Evolutionary conservation across 2,329 filamentous ascomycete species (phyloP), one percentile per base, ranked within the genome.

Genomic region (Pseudocercospora vitis): DNA sequence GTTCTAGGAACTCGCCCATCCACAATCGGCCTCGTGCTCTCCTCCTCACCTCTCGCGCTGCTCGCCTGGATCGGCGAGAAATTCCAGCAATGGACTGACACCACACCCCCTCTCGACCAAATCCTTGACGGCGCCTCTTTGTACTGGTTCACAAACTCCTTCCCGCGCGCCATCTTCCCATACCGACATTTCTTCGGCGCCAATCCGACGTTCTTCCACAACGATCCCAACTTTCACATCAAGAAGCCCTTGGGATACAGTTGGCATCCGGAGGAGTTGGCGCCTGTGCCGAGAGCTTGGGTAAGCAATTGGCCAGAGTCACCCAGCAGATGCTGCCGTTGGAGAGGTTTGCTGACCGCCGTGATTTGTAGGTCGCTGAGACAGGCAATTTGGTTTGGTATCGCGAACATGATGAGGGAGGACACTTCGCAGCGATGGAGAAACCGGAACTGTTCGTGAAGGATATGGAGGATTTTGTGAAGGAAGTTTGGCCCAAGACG

Each of bases 1-100:
- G n/a, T n/a, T n/a, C n/a, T n/a, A n/a, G n/a, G n/a, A n/a, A 81
- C 79, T 0, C 69, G 77, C 7, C 78, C 82, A 0, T 70, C 74
- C 0, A 85, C 82, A 0, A 77, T 83, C 35, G 80, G 81, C 0
- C 71, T 83, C 4, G 77, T 75, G 0, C 66, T 85, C 1, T 71
- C 76, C 1, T 70, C 76, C 4, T 81, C 71, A 33, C 82, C 82
- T 0, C 57, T 84, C 2, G 76, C 80, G 0, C 63, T 84, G 6
- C 71, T 85, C 1, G 74, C 77, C 3, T 85, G 82, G 76, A 73
- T 83, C 21, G 78, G 77, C 3, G 81, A 84, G 59, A 83, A 83
- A 63, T 79, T 80, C 52, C 66, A 80, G 0, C 75, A 74, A 4
- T 84, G 80, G 80, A 71, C 70, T 1, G 80, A 83, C 55, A 61